Evolutionary conservation across 176 grass and related monocot species (phyloP).

Genomic region (Saccharum spontaneum): DNA sequence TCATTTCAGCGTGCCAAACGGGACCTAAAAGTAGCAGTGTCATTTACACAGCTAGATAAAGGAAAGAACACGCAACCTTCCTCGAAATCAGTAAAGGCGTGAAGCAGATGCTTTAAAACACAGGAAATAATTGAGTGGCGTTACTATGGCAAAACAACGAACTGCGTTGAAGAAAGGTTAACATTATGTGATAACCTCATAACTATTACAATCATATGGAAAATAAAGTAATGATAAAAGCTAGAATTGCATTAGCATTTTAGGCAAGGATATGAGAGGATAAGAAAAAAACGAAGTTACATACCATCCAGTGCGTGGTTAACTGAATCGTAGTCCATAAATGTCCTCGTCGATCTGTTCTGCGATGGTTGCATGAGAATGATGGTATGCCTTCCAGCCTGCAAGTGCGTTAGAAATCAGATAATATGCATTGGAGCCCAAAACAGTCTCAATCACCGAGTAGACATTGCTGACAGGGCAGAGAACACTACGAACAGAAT

Average conservation of each 20-base stretch:
- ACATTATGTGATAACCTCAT: neutral
- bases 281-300: neutral
- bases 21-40: neutral
- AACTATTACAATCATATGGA: neutral
- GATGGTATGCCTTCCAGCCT: slow-evolving; percentile 79
- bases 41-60: neutral
- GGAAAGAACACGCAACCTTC: neutral
- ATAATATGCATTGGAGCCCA: neutral
- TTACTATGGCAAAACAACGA: neutral
- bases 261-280: neutral
- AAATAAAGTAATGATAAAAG: neutral
- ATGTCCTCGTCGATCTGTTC: slow-evolving; percentile 67
- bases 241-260: slow-evolving; percentile 5
- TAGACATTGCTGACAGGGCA: neutral
- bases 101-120: neutral
- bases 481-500: neutral
- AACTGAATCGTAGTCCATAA: slow-evolving; percentile 76
- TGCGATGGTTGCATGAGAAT: slow-evolving; percentile 68
- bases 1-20: neutral
- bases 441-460: neutral
- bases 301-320: slow-evolving; percentile 78
- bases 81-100: neutral
- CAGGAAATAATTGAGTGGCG: neutral
- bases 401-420: neutral
- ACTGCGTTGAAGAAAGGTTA: neutral